Base-by-base conservation (phyloP, 108 stramenopile genomes). In the Nitzschia inconspicua region DNA sequence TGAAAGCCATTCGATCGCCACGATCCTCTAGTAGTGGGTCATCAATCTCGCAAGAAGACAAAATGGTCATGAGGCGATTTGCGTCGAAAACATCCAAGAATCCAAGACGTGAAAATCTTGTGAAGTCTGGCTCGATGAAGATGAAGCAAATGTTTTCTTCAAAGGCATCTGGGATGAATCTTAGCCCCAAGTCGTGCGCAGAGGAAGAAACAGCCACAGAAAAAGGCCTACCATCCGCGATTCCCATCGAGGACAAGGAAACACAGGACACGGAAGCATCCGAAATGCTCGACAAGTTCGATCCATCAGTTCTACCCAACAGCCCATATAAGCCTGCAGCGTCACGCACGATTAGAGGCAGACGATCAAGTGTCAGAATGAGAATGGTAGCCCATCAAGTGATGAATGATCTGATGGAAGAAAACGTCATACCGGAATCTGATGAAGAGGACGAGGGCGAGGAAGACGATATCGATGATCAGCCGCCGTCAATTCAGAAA, bases 331-430 rank as follows among this genome's bases (percentile, higher is more conserved):
- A n/a, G n/a, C n/a, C n/a, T n/a, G n/a, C n/a, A n/a, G n/a, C n/a
- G n/a, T n/a, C n/a, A n/a, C n/a, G n/a, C n/a, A n/a, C n/a, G n/a
- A n/a, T n/a, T n/a, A n/a, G n/a, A n/a, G 22, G 53, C 34, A 35
- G 53, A 20, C 34, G 53, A 32, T 54, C 53, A 0, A 54, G 53
- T 22, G 37, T 54, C 35, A 36, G 34, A 6, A 36, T 36, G 20
- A 54, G 53, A 14, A 25, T 23, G 10, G 25, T 54, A n/a, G 30
- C 19, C 7, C 9, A 36, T 31, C 35, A 18, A 6, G 34, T 54
- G 4, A 54, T 54, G 53, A 35, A 54, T 31, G 53, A 54, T 54
- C 23, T 54, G 34, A 54, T 54, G 23, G 53, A 54, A 35, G 31
- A 34, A 16, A 54, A 54, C 20, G 53, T 4, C 2, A 35, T 29